Percentiles rank a stretch among this genome's conserved stretches.
Evolutionary conservation across 768 basidiomycete species (phyloP).

Genomic region (Rhizopogon roseolus): DNA sequence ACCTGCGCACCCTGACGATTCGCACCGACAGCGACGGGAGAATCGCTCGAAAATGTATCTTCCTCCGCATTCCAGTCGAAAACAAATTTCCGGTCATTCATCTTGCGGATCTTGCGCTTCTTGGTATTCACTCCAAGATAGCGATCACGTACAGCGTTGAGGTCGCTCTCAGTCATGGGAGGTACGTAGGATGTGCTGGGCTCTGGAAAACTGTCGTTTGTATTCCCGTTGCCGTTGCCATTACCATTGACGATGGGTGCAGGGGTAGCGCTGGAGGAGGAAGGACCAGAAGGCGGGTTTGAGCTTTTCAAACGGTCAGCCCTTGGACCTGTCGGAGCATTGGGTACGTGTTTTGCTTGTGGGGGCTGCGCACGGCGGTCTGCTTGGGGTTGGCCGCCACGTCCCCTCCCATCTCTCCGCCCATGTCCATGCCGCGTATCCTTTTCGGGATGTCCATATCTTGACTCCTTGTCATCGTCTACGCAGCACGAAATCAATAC

Average conservation of each 20-base stretch:
- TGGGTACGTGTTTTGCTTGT: constrained; percentile 32
- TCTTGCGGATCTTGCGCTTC: constrained; percentile 91
- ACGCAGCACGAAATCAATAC: constrained; percentile 11
- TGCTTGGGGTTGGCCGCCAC: constrained; percentile 28
- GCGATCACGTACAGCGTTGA: constrained; percentile 80
- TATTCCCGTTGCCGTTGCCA: constrained; percentile 4
- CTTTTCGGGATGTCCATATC: constrained; percentile 47
- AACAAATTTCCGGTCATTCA: constrained; percentile 96
- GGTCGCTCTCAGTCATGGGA: constrained; percentile 76
- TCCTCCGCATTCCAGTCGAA: constrained; percentile 99
- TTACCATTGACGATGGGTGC: constrained; percentile 14
- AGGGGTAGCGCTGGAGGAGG: constrained; percentile 40
- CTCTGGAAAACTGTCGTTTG: constrained; percentile 25
- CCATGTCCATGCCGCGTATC: constrained; percentile 36
- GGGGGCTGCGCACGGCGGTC: constrained; percentile 30
- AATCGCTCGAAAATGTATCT: constrained; percentile 82
- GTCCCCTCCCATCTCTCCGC: constrained; percentile 35
- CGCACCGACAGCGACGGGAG: constrained; percentile 64
- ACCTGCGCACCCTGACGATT: constrained; percentile 80
- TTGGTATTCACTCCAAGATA: constrained; percentile 94
- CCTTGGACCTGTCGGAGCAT: constrained; percentile 81
- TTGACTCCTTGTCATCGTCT: constrained; percentile 45
- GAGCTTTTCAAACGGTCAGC: constrained; percentile 56
- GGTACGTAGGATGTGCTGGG: constrained; percentile 42
- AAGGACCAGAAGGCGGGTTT: constrained; percentile 18